Percentiles rank a stretch among this genome's conserved stretches.
phyloP scores from a whole-genome alignment of 371 early-diverging fungal genomes.

The Dichotomocladium elegans region DNA sequence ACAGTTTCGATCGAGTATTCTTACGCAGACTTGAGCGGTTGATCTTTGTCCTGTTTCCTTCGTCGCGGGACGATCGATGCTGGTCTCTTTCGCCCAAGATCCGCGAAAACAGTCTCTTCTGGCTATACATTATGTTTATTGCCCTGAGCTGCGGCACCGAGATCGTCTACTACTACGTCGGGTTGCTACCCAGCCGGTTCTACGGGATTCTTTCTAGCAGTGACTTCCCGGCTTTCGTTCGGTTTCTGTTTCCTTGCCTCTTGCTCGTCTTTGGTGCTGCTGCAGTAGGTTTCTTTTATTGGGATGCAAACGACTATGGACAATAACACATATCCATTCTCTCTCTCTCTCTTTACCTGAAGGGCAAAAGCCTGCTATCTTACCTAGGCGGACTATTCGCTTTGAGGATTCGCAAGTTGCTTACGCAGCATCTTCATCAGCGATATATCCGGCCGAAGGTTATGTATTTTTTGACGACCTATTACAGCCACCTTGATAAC shows the following conservation, averaged over 20 bases:
- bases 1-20: conserved; percentile 50
- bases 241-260: conserved; percentile 47
- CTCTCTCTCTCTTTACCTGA: not conserved
- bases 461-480: conserved; percentile 57
- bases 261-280: conserved; percentile 55
- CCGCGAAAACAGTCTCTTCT: no score
- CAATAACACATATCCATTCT: not conserved
- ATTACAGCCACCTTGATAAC: conserved; percentile 61
- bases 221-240: conserved; percentile 55
- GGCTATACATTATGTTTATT: no score
- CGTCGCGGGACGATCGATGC: conserved; percentile 7
- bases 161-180: conserved; percentile 66
- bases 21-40: conserved; percentile 42
- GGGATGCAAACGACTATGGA: not conserved
- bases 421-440: conserved; percentile 60
- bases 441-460: conserved; percentile 58
- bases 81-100: conserved; percentile 23
- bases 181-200: conserved; percentile 68
- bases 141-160: conserved; percentile 47
- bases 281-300: conserved; percentile 29
- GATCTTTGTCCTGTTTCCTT: conserved; percentile 32
- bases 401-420: conserved; percentile 48
- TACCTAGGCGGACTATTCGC: conserved; percentile 57
- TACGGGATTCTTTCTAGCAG: conserved; percentile 64
- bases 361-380: conserved; percentile 54